These are phyloP conservation scores for Phialophora tarda DNA, from an alignment of 2,329 filamentous ascomycete genomes.

Conservation along the genomic window DNA sequence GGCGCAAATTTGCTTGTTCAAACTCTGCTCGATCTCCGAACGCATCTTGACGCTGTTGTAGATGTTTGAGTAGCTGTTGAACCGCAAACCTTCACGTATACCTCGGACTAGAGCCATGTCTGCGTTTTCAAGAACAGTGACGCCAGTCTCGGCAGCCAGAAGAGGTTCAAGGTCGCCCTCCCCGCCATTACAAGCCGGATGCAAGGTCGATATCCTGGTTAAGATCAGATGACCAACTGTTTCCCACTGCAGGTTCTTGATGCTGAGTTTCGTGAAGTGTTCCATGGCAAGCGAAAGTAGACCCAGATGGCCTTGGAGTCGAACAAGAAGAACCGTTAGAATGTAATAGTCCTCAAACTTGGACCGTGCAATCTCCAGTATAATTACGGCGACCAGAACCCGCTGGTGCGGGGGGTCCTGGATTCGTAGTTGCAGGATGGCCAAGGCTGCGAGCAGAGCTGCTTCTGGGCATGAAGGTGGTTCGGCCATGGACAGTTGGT, in stretches of 20 bases:
- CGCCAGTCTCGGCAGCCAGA: constrained; percentile 47
- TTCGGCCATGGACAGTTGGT: constrained; percentile 17
- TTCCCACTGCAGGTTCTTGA: constrained; percentile 58
- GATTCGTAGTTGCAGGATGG: constrained; percentile 27
- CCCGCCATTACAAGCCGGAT: constrained; percentile 50
- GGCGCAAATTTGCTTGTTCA: constrained; percentile 48
- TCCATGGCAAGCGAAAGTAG: constrained; percentile 53
- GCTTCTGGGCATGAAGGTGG: constrained; percentile 30
- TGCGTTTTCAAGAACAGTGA: constrained; percentile 50
- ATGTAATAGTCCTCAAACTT: constrained; percentile 56
- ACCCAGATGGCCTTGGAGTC: constrained; percentile 52
- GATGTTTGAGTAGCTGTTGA: constrained; percentile 53
- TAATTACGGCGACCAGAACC: constrained; percentile 27
- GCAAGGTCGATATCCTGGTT: constrained; percentile 54
- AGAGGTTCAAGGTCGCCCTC: constrained; percentile 49
- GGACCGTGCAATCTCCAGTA: constrained; percentile 34
- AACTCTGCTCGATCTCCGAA: constrained; percentile 42
- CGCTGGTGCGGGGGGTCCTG: constrained; percentile 9
- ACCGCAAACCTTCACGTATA: constrained; percentile 48
- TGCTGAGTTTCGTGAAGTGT: constrained; percentile 52
- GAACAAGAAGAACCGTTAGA: constrained; percentile 51
- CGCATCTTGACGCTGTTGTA: constrained; percentile 48
- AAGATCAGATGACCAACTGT: constrained; percentile 55
- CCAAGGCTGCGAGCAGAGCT: constrained; percentile 34
- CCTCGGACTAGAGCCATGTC: constrained; percentile 47